Evolutionary conservation across 225 moss, liverwort and hornwort species (phyloP).

Genomic region (Straminergon stramineum): DNA sequence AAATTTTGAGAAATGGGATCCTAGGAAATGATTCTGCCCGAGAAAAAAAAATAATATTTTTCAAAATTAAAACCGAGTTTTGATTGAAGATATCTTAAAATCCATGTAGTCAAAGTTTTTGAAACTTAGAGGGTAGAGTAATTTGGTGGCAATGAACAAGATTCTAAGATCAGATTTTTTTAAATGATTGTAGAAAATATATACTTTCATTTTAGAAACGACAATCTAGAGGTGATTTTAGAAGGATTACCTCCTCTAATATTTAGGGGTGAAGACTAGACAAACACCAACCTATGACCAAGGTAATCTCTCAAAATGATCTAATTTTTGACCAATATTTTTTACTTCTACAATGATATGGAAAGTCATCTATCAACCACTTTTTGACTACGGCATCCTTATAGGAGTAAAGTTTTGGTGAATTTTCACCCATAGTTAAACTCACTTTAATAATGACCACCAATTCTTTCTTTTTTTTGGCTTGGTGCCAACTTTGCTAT

Average conservation of each 20-base stretch:
- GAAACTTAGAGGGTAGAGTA: no score
- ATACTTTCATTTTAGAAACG: no score
- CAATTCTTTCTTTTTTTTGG: neutral
- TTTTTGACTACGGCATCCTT: neutral
- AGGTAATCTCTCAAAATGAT: neutral
- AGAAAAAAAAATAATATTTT: neutral
- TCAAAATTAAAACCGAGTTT: neutral
- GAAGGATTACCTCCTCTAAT: fast-evolving
- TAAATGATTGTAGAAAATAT: no score
- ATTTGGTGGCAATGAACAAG: neutral
- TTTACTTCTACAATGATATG: neutral
- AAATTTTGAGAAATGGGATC: neutral
- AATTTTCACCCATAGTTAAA: neutral
- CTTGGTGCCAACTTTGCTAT: neutral
- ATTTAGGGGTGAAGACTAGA: neutral
- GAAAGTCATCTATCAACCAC: neutral
- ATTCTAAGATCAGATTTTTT: no score
- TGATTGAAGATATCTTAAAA: neutral
- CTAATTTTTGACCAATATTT: neutral
- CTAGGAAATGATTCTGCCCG: fast-evolving
- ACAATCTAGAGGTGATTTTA: neutral
- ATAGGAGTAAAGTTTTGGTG: neutral
- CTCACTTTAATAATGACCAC: neutral
- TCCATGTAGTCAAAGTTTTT: fast-evolving
- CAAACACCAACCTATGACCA: neutral